Conservation (phyloP, 805 yeast species). For the Lipomyces kockii region DNA sequence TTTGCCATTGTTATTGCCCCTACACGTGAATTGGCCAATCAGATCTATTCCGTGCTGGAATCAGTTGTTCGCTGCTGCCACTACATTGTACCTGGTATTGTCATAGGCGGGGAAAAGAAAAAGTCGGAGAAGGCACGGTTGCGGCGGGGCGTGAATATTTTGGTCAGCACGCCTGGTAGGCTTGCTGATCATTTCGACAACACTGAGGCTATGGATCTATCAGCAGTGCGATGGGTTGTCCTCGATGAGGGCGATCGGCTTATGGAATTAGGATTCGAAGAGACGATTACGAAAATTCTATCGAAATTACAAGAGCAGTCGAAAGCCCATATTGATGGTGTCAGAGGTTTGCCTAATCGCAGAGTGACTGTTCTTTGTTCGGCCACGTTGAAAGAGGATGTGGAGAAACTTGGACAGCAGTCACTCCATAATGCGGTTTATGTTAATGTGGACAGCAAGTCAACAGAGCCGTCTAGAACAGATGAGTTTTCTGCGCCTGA, state of each 20-base stretch:
- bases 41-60: conserved; percentile 81
- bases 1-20: conserved; percentile 91
- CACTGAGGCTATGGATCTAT: conserved; percentile 73
- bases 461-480: not conserved
- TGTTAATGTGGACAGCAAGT: conserved; percentile 17
- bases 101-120: conserved; percentile 98
- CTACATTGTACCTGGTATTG: conserved; percentile 91
- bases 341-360: conserved; percentile 60
- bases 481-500: conserved; percentile 70
- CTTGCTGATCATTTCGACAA: conserved; percentile 92
- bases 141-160: conserved; percentile 91
- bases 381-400: conserved; percentile 87
- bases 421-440: conserved; percentile 75
- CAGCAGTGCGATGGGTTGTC: conserved; percentile 82
- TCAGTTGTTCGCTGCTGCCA: conserved; percentile 71
- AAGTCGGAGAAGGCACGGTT: conserved; percentile 95
- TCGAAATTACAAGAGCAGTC: conserved; percentile 57
- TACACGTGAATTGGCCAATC: conserved; percentile 92
- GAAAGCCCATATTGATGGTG: conserved; percentile 48
- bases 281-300: conserved; percentile 80
- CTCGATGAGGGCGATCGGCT: conserved; percentile 96
- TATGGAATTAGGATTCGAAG: conserved; percentile 96
- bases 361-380: conserved; percentile 87
- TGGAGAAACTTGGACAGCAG: conserved; percentile 77
- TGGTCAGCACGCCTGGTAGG: conserved; percentile 98